Evolutionary conservation across 306 rosid species (phyloP), one percentile per base, ranked within the genome.

Genomic region (Betula pendula): DNA sequence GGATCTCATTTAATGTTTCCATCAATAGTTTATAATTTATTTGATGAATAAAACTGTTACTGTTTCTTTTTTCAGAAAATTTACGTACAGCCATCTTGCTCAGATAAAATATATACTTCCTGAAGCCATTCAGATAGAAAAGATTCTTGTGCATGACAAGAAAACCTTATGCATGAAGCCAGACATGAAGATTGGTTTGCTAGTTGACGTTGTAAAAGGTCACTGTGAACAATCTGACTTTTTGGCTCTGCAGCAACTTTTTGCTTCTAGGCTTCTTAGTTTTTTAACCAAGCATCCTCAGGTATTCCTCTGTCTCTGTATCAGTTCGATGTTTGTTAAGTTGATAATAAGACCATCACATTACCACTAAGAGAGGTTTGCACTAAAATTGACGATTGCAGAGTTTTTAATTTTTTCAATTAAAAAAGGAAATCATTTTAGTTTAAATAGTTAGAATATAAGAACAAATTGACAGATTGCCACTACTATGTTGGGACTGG

Each of bases 61-160:
- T 66, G 55, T 74, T 73, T 74, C 75, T 53, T 72, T 29, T 84
- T 82, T 15, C 89, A 90, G 95, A 80, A 43, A 88, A 42, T 90
- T 92, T 60, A 85, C 69, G 38, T 66, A 71, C 84, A 15, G 14
- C 66, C 87, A 90, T 82, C 93, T 88, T 77, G 91, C 92, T 0
- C 91, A 85, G 82, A 88, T 90, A n/a, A 87, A 85, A 69, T 85
- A 84, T 82, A 65, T 92, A 78, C 80, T 92, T 69, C 88, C 91
- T 31, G 91, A 92, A 80, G 87, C 88, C 47, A 31, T 88, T 62
- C 73, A 66, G 19, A 73, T 90, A 47, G 88, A 88, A 42, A 83
- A 70, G 80, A 81, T 81, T 70, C 51, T 86, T 55, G 79, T 85
- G 60, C 86, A 79, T 63, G 92, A 90, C 82, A 81, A 74, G 76